phyloP scores from a whole-genome alignment of 768 basidiomycete genomes.

The Boletus eberwhitei region DNA sequence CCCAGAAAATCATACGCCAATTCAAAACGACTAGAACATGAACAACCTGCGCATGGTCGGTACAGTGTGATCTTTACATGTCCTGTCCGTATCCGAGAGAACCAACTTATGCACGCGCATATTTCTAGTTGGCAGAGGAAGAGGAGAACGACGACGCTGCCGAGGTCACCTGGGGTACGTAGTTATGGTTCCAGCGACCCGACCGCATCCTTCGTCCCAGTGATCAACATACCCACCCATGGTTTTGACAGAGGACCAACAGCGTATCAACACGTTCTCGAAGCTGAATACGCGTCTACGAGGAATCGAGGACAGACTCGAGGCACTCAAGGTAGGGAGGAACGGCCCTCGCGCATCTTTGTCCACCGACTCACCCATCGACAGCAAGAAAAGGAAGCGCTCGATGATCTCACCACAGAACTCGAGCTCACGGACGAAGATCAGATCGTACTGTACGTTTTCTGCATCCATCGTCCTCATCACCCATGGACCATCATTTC shows the following conservation, averaged over 20 bases:
- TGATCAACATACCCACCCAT: too few species aligned
- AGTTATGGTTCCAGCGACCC: too few species aligned
- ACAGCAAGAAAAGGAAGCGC: conserved; percentile 92
- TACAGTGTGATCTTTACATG: not conserved
- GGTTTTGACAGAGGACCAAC: conserved; percentile 65
- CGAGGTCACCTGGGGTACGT: conserved; percentile 83
- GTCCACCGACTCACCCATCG: not conserved
- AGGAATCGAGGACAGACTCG: conserved; percentile 67
- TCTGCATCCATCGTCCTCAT: conserved; percentile 27
- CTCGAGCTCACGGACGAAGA: conserved; percentile 89
- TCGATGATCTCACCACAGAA: conserved; percentile 85
- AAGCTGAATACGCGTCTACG: conserved; percentile 82
- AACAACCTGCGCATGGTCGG: conserved; percentile 58
- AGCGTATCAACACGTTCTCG: conserved; percentile 88
- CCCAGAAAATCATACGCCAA: not conserved
- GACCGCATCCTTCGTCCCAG: too few species aligned
- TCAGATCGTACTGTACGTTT: conserved; percentile 66
- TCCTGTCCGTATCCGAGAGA: not conserved
- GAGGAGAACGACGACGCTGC: conserved; percentile 72
- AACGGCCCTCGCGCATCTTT: not conserved
- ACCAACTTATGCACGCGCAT: not conserved
- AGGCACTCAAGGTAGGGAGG: conserved; percentile 62
- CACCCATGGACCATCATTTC: conserved; percentile 45
- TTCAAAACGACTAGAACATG: conserved; percentile 17
- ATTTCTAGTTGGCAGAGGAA: conserved; percentile 60